A percentile compares a stretch with the other conserved stretches of the same genome.
These are phyloP conservation scores for Colletotrichum simmondsii DNA, from an alignment of 2,329 filamentous ascomycete species.

Conservation along the genomic window DNA sequence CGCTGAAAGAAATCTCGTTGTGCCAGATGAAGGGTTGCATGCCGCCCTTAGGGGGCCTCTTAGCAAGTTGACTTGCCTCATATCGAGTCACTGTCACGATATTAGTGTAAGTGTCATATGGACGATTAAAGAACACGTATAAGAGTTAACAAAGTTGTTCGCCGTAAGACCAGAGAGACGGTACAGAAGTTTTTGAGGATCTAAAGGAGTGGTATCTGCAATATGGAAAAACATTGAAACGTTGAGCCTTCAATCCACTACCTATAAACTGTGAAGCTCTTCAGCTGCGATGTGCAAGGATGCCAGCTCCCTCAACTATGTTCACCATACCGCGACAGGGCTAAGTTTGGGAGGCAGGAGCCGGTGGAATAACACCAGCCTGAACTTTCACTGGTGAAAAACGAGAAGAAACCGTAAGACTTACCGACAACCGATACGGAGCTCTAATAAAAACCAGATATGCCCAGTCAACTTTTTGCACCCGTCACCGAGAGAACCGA, in stretches of 20 bases:
- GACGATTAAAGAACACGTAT: background rate
- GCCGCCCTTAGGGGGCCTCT: slow-evolving; percentile 13
- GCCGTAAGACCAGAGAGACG: background rate
- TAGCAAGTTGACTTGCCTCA: slow-evolving; percentile 24
- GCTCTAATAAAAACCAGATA: background rate
- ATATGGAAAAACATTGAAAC: background rate
- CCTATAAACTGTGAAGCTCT: background rate
- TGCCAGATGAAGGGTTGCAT: background rate
- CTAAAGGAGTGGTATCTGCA: background rate
- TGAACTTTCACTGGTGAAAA: background rate
- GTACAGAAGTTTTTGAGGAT: background rate
- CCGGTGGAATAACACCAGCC: background rate
- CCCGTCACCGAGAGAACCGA: slow-evolving; percentile 14
- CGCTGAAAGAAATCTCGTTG: background rate
- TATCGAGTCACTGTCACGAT: background rate
- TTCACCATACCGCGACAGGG: background rate
- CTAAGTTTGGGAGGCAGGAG: background rate
- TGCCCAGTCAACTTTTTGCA: background rate
- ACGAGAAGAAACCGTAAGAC: background rate
- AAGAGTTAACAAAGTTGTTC: background rate
- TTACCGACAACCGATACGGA: background rate
- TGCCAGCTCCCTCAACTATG: background rate
- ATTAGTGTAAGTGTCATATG: background rate
- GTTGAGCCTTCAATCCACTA: background rate
- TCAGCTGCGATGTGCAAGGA: background rate